Conservation (phyloP, 257 asterid genomes). For the Cruciata laevipes region DNA sequence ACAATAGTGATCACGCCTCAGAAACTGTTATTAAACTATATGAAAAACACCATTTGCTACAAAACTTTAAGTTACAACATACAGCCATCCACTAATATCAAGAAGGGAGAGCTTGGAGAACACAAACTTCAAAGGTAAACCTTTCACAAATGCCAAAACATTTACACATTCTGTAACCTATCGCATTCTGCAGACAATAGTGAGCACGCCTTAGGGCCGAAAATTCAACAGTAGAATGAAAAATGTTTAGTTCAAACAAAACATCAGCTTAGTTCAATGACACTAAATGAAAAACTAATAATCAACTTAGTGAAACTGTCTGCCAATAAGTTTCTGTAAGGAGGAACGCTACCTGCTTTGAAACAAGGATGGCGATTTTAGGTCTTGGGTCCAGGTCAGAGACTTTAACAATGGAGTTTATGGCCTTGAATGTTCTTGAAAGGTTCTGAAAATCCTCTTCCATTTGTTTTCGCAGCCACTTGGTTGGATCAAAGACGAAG, state of each 20-base stretch:
- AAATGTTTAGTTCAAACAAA: no score
- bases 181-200: no score
- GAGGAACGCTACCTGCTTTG: conserved; percentile 59
- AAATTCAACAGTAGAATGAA: no score
- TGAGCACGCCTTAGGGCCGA: no score
- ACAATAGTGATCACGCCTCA: conserved; percentile 1
- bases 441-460: conserved; percentile 69
- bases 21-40: background rate
- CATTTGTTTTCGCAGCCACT: conserved; percentile 75
- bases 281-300: no score
- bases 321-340: background rate
- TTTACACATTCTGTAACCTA: no score
- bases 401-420: conserved; percentile 71
- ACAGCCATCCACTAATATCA: background rate
- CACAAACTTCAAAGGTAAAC: background rate
- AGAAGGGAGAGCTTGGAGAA: background rate
- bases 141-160: background rate
- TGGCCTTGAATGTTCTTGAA: conserved; percentile 60
- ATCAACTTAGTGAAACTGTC: no score
- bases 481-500: conserved; percentile 73
- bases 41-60: background rate
- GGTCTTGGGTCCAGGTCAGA: conserved; percentile 69
- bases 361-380: conserved; percentile 74
- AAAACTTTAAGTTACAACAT: background rate
- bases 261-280: no score